Conservation (phyloP, 2,329 filamentous ascomycete genomes). For the Alternaria rosae region DNA sequence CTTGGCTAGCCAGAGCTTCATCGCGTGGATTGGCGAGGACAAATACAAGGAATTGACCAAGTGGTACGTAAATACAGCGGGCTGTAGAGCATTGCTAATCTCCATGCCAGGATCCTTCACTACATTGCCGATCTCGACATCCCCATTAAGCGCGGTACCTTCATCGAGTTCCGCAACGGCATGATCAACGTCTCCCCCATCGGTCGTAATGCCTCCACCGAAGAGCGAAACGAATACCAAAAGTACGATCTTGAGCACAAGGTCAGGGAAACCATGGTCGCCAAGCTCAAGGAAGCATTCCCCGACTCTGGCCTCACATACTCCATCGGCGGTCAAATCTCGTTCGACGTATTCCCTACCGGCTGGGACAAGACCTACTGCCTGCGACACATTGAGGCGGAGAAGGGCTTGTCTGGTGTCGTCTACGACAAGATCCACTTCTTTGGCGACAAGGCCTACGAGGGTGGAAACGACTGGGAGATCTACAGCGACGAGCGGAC, state of each 20-base stretch:
- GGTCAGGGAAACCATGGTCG: conserved; percentile 79
- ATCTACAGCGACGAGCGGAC: conserved; percentile 85
- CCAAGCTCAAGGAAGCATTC: conserved; percentile 79
- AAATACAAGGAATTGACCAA: conserved; percentile 80
- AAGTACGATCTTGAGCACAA: conserved; percentile 79
- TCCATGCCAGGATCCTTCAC: conserved; percentile 64
- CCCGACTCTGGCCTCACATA: conserved; percentile 85
- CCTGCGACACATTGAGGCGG: conserved; percentile 82
- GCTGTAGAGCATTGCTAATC: not conserved
- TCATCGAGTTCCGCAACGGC: conserved; percentile 88
- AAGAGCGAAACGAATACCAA: conserved; percentile 85
- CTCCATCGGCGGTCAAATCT: conserved; percentile 96
- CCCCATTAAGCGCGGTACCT: conserved; percentile 83
- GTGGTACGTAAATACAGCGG: conserved; percentile 51
- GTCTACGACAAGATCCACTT: conserved; percentile 91
- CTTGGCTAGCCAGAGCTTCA: conserved; percentile 84
- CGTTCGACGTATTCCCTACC: conserved; percentile 94
- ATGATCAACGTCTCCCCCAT: conserved; percentile 89
- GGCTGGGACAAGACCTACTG: conserved; percentile 99
- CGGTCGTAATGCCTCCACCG: conserved; percentile 81
- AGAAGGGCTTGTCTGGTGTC: conserved; percentile 72
- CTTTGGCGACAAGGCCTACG: conserved; percentile 94
- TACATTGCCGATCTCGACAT: conserved; percentile 86
- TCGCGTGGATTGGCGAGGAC: conserved; percentile 87
- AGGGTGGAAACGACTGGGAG: conserved; percentile 95